These are phyloP conservation scores for Fraxinus quadrangulata DNA, from an alignment of 257 asterid species.

Conservation along the genomic window DNA sequence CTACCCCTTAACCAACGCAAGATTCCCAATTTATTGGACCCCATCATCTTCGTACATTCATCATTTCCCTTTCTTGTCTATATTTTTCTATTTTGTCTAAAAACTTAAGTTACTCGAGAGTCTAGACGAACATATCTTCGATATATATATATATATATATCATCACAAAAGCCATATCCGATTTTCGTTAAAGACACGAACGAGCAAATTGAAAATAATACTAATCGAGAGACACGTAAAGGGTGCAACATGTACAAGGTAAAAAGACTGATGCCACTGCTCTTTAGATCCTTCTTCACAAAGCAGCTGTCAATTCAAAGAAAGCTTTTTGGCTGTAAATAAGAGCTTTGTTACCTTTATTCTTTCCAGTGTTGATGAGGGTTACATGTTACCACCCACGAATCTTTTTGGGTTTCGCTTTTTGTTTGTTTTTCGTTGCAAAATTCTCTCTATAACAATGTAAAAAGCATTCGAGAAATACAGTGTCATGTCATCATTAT, in stretches of 20 bases:
- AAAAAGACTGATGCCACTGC: slow-evolving; percentile 26
- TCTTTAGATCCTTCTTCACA: slow-evolving; percentile 47
- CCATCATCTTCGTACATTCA: slow-evolving; percentile 29
- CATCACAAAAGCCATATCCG: too few relatives aligned
- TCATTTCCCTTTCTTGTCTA: slow-evolving; percentile 39
- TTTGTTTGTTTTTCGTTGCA: slow-evolving; percentile 37
- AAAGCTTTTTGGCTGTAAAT: slow-evolving; percentile 27
- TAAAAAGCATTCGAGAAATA: background rate
- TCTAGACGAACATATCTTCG: too few relatives aligned
- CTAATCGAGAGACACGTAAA: too few relatives aligned
- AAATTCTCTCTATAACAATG: slow-evolving; percentile 17
- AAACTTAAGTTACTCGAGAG: too few relatives aligned
- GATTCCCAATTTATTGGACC: slow-evolving; percentile 34
- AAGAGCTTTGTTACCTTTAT: slow-evolving; percentile 34
- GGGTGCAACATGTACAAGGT: slow-evolving; percentile 10
- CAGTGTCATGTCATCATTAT: background rate
- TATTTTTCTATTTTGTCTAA: slow-evolving; percentile 6
- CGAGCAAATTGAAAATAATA: too few relatives aligned
- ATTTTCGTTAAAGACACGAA: too few relatives aligned
- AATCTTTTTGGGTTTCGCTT: slow-evolving; percentile 29
- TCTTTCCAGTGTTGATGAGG: slow-evolving; percentile 28
- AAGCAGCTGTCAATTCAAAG: slow-evolving; percentile 43
- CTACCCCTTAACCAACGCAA: slow-evolving; percentile 1
- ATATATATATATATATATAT: too few relatives aligned
- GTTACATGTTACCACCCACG: slow-evolving; percentile 32